Evolutionary conservation across 805 yeast species (phyloP), one percentile per base, ranked within the genome.

Genomic region (Kodamaea leandrae): DNA sequence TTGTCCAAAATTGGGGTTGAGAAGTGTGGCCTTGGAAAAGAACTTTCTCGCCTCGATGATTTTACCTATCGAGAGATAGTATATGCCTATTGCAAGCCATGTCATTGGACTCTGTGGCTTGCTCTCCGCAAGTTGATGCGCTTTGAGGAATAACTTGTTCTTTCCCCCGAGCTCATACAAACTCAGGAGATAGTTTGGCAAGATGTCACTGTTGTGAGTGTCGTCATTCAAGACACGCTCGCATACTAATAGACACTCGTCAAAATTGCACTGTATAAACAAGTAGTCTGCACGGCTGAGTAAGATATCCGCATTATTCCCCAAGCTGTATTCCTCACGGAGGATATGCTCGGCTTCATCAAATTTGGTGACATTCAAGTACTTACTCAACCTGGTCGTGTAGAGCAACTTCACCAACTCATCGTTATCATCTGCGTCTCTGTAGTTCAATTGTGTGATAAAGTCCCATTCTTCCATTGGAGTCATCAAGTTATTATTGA

Each of bases 1-100:
- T 39, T 86, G 91, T 0, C 93, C 95, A 65, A 86, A 89, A 50
- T 82, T 86, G 2, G 99, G 95, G 53, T 88, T 84, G 45, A 90
- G 62, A 50, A 89, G 72, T 1, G 97, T 87, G 0, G 97, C 90
- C 58, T 87, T 89, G 29, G 93, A 83, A 63, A 89, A 93, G 56
- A 77, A 88, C 48, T 84, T 77, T 44, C 99, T 71, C 0, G 98
- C 96, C 49, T 90, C 97, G 4, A 80, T 60, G 9, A 86, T 71
- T 57, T 83, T 83, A 44, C 74, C 75, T 4, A 83, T 80, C 4
- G 89, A 72, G 48, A 91, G 68, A 58, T 93, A 93, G 63, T 93
- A 91, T 2, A 87, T 80, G 3, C 95, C 99, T 13, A 93, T 88
- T 0, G 96, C 87, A 44, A 88, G 74, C 96, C 96, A 93, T 0